Conservation (phyloP, 2,329 filamentous ascomycete genomes). For the Xylaria sp. region DNA sequence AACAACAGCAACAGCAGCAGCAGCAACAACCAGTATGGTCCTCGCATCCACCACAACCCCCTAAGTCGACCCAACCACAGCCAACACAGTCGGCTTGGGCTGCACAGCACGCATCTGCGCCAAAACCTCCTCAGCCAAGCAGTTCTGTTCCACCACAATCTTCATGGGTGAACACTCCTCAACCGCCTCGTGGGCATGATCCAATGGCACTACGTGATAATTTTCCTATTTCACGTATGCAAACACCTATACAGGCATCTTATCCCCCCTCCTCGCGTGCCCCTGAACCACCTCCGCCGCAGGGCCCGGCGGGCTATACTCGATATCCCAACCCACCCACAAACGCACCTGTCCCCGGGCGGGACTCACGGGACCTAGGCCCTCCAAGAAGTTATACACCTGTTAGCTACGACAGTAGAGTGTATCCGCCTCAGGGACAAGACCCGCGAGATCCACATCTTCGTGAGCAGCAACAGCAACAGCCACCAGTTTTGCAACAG, state of each 20-base stretch:
- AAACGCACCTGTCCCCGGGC: conserved; percentile 52
- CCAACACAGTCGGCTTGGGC: conserved; percentile 53
- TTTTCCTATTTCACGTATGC: conserved; percentile 47
- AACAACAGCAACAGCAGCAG: conserved; percentile 35
- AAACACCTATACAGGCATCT: conserved; percentile 45
- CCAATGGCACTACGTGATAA: conserved; percentile 47
- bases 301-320: conserved; percentile 53
- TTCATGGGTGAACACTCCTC: conserved; percentile 50
- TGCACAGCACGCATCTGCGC: conserved; percentile 52
- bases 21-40: conserved; percentile 49
- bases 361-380: conserved; percentile 56
- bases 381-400: conserved; percentile 60
- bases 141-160: conserved; percentile 49
- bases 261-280: conserved; percentile 55
- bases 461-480: conserved; percentile 51
- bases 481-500: conserved; percentile 47
- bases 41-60: conserved; percentile 52
- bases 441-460: conserved; percentile 52
- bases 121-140: conserved; percentile 51
- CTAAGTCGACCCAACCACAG: conserved; percentile 50
- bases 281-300: conserved; percentile 55
- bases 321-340: conserved; percentile 54
- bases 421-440: conserved; percentile 52
- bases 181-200: conserved; percentile 47
- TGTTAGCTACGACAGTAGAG: conserved; percentile 55